A percentile compares a stretch with the other conserved stretches of the same genome.
These are phyloP conservation scores for Westerdykella sp. DNA, from an alignment of 2,329 filamentous ascomycete genomes.

Conservation along the genomic window DNA sequence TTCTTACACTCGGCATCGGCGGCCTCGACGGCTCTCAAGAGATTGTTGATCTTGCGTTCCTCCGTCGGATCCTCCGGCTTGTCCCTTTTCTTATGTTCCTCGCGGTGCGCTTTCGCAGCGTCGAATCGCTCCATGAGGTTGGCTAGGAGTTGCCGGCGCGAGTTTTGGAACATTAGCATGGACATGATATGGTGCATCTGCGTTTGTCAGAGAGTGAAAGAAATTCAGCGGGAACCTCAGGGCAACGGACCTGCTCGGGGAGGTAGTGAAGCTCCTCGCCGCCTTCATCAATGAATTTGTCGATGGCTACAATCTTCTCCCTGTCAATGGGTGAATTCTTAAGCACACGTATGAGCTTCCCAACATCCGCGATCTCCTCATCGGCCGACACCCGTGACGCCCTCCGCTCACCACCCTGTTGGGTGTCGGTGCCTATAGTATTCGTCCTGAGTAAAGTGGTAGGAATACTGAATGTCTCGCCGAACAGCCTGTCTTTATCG, in stretches of 20 bases:
- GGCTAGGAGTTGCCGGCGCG: conserved; percentile 67
- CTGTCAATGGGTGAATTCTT: conserved; percentile 72
- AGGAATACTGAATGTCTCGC: conserved; percentile 35
- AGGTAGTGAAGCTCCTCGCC: conserved; percentile 71
- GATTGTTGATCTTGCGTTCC: conserved; percentile 54
- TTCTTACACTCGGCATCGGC: conserved; percentile 75
- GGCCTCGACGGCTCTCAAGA: conserved; percentile 67
- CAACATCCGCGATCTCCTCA: conserved; percentile 59
- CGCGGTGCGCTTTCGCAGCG: conserved; percentile 45
- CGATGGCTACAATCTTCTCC: conserved; percentile 80
- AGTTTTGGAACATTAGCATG: conserved; percentile 83
- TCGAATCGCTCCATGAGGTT: conserved; percentile 57
- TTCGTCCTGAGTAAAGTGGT: conserved; percentile 29
- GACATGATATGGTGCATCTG: conserved; percentile 45
- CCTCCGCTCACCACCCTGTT: conserved; percentile 18
- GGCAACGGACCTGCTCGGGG: conserved; percentile 49
- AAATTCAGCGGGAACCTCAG: neutral
- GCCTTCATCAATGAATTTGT: conserved; percentile 72
- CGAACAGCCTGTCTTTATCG: conserved; percentile 30
- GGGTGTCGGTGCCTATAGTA: conserved; percentile 43
- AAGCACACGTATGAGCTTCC: conserved; percentile 62
- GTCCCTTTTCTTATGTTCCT: conserved; percentile 40
- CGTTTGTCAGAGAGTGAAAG: conserved; percentile 9
- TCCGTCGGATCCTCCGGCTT: conserved; percentile 43
- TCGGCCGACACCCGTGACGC: conserved; percentile 22